These are phyloP conservation scores for Xylariaceae sp. DNA, from an alignment of 2,329 filamentous ascomycete genomes.

Conservation along the genomic window DNA sequence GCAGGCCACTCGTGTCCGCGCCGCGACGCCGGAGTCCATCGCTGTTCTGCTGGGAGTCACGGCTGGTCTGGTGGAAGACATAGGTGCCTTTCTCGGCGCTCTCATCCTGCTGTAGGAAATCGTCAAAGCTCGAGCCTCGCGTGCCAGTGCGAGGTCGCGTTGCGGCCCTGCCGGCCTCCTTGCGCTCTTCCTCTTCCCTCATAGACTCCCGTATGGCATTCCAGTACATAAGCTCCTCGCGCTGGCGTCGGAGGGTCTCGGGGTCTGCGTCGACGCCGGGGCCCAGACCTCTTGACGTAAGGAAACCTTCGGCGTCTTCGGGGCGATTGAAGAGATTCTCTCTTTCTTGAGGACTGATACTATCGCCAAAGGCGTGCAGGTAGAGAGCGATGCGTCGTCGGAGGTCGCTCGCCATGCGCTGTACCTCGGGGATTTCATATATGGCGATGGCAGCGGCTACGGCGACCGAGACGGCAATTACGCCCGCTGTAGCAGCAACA, in stretches of 20 bases:
- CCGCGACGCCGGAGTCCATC: conserved; percentile 49
- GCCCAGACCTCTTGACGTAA: conserved; percentile 46
- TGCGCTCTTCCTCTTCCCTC: conserved; percentile 35
- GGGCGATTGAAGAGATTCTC: conserved; percentile 61
- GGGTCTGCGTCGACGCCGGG: conserved; percentile 58
- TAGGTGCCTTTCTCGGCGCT: conserved; percentile 51
- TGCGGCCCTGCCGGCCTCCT: conserved; percentile 25
- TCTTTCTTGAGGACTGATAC: conserved; percentile 45
- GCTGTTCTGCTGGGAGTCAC: conserved; percentile 42
- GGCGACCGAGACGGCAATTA: conserved; percentile 54
- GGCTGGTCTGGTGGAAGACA: conserved; percentile 57
- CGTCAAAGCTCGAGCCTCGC: conserved; percentile 51
- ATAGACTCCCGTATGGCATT: conserved; percentile 53
- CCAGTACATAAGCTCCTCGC: conserved; percentile 64
- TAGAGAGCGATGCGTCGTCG: conserved; percentile 59
- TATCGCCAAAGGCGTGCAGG: conserved; percentile 56
- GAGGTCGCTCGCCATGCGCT: conserved; percentile 57
- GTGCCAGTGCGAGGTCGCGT: conserved; percentile 23
- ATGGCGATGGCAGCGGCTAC: conserved; percentile 56
- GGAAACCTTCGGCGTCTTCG: conserved; percentile 62
- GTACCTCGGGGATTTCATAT: conserved; percentile 62
- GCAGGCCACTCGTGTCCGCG: conserved; percentile 39
- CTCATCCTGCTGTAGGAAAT: conserved; percentile 51
- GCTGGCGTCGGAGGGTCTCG: conserved; percentile 55
- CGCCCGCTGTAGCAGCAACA: conserved; percentile 49